These are phyloP conservation scores for Ganoderma multipileum DNA, from an alignment of 1,284 basidiomycete genomes.

Conservation along the genomic window DNA sequence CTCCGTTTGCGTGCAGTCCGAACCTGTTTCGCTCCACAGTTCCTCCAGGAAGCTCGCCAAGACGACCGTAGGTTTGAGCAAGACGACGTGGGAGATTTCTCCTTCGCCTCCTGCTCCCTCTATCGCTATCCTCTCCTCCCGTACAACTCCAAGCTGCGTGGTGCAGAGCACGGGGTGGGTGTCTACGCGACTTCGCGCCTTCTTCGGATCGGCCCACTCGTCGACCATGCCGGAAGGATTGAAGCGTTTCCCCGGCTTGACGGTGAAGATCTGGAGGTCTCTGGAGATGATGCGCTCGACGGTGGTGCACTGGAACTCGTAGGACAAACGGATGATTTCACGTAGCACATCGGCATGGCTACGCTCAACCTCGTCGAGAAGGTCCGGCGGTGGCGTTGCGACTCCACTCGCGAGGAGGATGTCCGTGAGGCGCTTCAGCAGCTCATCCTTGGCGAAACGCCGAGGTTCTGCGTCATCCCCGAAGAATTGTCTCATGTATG, in stretches of 20 bases:
- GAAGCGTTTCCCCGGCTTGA: constrained; percentile 46
- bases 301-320: constrained; percentile 54
- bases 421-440: constrained; percentile 43
- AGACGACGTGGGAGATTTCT: not conserved
- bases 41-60: constrained; percentile 24
- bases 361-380: constrained; percentile 35
- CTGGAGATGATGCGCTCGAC: constrained; percentile 60
- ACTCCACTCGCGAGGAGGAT: constrained; percentile 54
- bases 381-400: constrained; percentile 43
- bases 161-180: constrained; percentile 41
- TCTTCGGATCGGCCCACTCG: constrained; percentile 36
- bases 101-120: not conserved
- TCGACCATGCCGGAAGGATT: constrained; percentile 52
- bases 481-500: constrained; percentile 45
- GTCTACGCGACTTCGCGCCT: not conserved
- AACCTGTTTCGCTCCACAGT: not conserved
- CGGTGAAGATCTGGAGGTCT: constrained; percentile 41
- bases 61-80: constrained; percentile 14
- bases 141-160: constrained; percentile 43
- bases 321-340: constrained; percentile 48
- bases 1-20: not conserved
- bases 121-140: constrained; percentile 30
- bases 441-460: constrained; percentile 43
- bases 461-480: constrained; percentile 40
- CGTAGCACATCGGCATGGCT: constrained; percentile 45